Evolutionary conservation across 2,329 filamentous ascomycete species (phyloP).

Genomic region (Aspergillus sp.): DNA sequence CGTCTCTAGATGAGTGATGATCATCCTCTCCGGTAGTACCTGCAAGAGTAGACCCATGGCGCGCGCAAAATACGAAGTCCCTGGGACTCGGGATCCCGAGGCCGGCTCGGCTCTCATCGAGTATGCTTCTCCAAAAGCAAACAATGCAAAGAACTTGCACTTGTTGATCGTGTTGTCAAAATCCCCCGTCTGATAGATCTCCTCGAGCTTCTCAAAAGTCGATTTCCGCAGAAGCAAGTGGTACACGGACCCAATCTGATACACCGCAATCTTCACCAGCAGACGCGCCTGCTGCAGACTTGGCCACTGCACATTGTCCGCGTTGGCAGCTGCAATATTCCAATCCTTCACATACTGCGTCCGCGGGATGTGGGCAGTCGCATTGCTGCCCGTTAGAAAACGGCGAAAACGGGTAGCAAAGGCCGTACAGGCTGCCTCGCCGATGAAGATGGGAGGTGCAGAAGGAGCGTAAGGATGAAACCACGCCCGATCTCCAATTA

Average conservation of each 20-base stretch:
- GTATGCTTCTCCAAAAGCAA: slow-evolving; percentile 44
- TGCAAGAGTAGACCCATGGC: slow-evolving; percentile 35
- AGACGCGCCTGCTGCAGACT: slow-evolving; percentile 32
- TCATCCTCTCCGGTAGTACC: slow-evolving; percentile 41
- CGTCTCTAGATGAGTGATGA: slow-evolving; percentile 41
- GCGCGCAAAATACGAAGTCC: slow-evolving; percentile 40
- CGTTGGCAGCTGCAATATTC: slow-evolving; percentile 23
- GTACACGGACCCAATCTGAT: slow-evolving; percentile 32
- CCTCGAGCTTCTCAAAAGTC: slow-evolving; percentile 35
- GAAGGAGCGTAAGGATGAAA: slow-evolving; percentile 32
- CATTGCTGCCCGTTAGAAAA: slow-evolving; percentile 27
- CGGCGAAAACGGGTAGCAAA: slow-evolving; percentile 36
- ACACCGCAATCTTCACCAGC: slow-evolving; percentile 32
- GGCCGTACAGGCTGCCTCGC: slow-evolving; percentile 36
- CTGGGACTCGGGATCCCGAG: slow-evolving; percentile 34
- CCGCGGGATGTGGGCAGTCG: slow-evolving; percentile 27
- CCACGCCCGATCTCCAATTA: slow-evolving; percentile 33
- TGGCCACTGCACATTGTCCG: slow-evolving; percentile 28
- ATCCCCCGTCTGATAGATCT: slow-evolving; percentile 27
- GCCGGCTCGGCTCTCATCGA: slow-evolving; percentile 33
- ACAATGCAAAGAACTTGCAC: slow-evolving; percentile 43
- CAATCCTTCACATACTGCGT: slow-evolving; percentile 30
- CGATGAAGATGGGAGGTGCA: slow-evolving; percentile 33
- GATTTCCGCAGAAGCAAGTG: slow-evolving; percentile 34
- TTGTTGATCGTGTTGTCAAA: slow-evolving; percentile 32